Percentiles rank a stretch among this genome's conserved stretches.
Conservation (phyloP, 1,139 yeast genomes). For the Blastobotrys petasosporus region DNA sequence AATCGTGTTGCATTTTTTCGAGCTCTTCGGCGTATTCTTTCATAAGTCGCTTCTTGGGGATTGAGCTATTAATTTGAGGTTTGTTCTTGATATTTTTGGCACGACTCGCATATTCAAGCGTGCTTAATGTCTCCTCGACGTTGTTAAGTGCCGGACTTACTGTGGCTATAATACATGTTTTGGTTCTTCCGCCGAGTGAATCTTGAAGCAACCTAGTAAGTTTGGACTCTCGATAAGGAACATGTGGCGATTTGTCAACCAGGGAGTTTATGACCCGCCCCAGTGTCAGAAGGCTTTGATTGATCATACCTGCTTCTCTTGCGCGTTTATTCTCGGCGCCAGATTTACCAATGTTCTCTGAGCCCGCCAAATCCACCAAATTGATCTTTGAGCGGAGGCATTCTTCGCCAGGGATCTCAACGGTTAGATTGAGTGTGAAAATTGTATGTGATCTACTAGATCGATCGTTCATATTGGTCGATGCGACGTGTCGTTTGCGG, state of each 20-base stretch:
- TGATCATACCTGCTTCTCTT: slow-evolving; percentile 83
- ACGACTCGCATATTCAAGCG: slow-evolving; percentile 77
- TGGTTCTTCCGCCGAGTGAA: slow-evolving; percentile 77
- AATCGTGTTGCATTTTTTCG: slow-evolving; percentile 49
- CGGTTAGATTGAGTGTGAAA: slow-evolving; percentile 56
- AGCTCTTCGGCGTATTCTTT: slow-evolving; percentile 44
- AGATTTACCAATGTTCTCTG: slow-evolving; percentile 72
- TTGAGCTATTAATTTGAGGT: slow-evolving; percentile 57
- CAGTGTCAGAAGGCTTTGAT: slow-evolving; percentile 72
- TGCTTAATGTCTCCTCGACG: slow-evolving; percentile 72
- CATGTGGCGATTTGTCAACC: slow-evolving; percentile 55
- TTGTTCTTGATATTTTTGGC: slow-evolving; percentile 70
- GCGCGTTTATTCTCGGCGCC: slow-evolving; percentile 78
- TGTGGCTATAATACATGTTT: slow-evolving; percentile 76
- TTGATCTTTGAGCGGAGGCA: slow-evolving; percentile 53
- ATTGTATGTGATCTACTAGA: slow-evolving; percentile 63
- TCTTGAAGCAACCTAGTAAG: slow-evolving; percentile 74
- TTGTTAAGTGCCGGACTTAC: slow-evolving; percentile 73
- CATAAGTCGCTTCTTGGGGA: slow-evolving; percentile 41
- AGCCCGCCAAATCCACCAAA: slow-evolving; percentile 85
- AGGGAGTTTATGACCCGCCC: slow-evolving; percentile 80
- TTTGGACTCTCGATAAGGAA: slow-evolving; percentile 84
- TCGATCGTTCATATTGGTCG: slow-evolving; percentile 65
- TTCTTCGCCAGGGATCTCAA: slow-evolving; percentile 32
- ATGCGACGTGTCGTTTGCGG: slow-evolving; percentile 53